These are phyloP conservation scores for Trypanosoma cruzi DNA, from an alignment of 208 protist genomes.

Conservation along the genomic window DNA sequence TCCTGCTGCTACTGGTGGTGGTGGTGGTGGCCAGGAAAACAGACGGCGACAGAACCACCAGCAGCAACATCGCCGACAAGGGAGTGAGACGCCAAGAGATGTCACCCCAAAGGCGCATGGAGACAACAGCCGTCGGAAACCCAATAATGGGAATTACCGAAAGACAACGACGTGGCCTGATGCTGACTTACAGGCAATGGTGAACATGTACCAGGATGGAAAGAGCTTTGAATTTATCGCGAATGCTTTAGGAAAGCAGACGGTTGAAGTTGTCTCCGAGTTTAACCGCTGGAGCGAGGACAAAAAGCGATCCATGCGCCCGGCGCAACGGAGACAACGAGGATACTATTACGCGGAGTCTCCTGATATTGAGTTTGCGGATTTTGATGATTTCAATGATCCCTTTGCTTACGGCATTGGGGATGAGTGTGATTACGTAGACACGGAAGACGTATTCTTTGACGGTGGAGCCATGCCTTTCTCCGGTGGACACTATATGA, in stretches of 20 bases:
- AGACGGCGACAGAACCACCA: conserved; percentile 16
- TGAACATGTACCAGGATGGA: conserved; percentile 92
- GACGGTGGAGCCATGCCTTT: conserved; percentile 57
- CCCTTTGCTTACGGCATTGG: conserved; percentile 53
- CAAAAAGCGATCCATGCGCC: conserved; percentile 35
- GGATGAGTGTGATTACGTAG: conserved; percentile 21
- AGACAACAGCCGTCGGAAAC: conserved; percentile 13
- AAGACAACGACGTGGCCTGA: conserved; percentile 75
- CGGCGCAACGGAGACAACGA: conserved; percentile 15
- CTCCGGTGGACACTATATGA: conserved; percentile 65
- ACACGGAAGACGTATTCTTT: conserved; percentile 31
- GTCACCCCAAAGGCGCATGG: conserved; percentile 16
- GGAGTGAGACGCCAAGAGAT: conserved; percentile 10
- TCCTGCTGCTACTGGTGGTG: too few species aligned
- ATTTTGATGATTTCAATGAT: conserved; percentile 41
- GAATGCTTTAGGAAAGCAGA: conserved; percentile 78
- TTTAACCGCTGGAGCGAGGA: conserved; percentile 88
- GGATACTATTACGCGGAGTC: conserved; percentile 77
- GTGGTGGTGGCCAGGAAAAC: conserved; percentile 15
- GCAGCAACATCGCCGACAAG: conserved; percentile 19
- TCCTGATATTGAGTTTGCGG: conserved; percentile 47
- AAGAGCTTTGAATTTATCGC: conserved; percentile 93
- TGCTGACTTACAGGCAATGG: conserved; percentile 70
- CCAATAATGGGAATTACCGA: conserved; percentile 13
- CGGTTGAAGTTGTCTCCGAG: conserved; percentile 61